Conservation (phyloP, 2,329 filamentous ascomycete species). For the Alternaria alternata region DNA sequence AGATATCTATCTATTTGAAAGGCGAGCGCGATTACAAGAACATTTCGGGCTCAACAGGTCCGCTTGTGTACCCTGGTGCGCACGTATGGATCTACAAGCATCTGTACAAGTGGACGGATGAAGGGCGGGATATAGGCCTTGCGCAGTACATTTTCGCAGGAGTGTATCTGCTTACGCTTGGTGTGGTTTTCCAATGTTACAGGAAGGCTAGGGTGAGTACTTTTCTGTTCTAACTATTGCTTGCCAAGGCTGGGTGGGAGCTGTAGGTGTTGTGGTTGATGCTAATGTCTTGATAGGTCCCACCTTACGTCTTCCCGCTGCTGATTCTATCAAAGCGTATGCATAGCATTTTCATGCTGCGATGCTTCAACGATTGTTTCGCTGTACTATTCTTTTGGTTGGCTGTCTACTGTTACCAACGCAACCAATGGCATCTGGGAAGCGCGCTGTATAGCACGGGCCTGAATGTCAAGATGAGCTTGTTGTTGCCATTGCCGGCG, state of each 20-base stretch:
- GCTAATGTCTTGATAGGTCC: conserved; percentile 62
- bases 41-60: conserved; percentile 88
- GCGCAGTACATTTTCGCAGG: conserved; percentile 86
- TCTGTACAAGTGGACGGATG: conserved; percentile 79
- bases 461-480: conserved; percentile 93
- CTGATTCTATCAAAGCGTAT: conserved; percentile 89
- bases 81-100: conserved; percentile 91
- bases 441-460: conserved; percentile 78
- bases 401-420: conserved; percentile 81
- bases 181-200: conserved; percentile 84
- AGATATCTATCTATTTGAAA: conserved; percentile 77
- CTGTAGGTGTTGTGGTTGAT: neutral
- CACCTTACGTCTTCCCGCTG: conserved; percentile 86
- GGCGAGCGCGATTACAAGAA: conserved; percentile 89
- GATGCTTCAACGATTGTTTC: conserved; percentile 96
- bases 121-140: conserved; percentile 76
- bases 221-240: neutral
- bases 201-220: conserved; percentile 69
- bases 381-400: conserved; percentile 84
- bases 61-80: conserved; percentile 91
- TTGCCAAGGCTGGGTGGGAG: neutral
- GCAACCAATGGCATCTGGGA: conserved; percentile 75
- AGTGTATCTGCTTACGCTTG: conserved; percentile 79
- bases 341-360: conserved; percentile 90
- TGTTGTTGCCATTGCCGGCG: conserved; percentile 83